Evolutionary conservation across 148 eudicot genomes (phyloP), one percentile per base, ranked within the genome.

Genomic region (Amaranthus hypochondriacus): DNA sequence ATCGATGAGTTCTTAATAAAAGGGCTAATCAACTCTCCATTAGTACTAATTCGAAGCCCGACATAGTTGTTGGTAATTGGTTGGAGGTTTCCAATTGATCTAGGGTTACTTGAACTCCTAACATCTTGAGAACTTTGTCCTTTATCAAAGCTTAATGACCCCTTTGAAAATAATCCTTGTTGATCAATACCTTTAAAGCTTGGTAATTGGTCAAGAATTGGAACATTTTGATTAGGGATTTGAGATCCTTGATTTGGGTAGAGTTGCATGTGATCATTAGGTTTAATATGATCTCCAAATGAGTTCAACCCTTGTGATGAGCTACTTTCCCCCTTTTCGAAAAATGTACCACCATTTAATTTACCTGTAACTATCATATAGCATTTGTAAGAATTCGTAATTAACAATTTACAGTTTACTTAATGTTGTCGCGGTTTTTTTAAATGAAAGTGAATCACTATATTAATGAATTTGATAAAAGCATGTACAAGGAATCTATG

Each of bases 21-120:
- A 0, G 66, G n/a, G 48, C 81, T 70, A 44, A 65, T 5, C 5
- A 80, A 51, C 44, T 80, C 79, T 14, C 79, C 82, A 14, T 80
- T 46, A 43, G 42, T 39, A 7, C 14, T 54, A 1, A 80, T 48
- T 48, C 72, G 62, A 53, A 80, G 76, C n/a, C 82, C 82, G 15
- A 75, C 82, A 58, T 80, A 80, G n/a, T 75, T 75, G 44, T 4
- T 71, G 1, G 64, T 48, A 5, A 48, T 5, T 7, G 6, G 12
- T 59, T 48, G 72, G 12, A 39, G 4, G 48, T 50, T 47, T n/a
- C 12, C 47, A 4, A 12, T 54, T 58, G n/a, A 28, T 28, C 39
- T 28, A 28, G 39, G 39, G 39, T 46, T 57, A 57, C 39, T 50
- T 7, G 49, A 39, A 62, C 5, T 9, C 50, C 55, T 12, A 5